A percentile compares a stretch with the other conserved stretches of the same genome.
Conservation (phyloP, 257 asterid genomes). For the Ilex asprella region DNA sequence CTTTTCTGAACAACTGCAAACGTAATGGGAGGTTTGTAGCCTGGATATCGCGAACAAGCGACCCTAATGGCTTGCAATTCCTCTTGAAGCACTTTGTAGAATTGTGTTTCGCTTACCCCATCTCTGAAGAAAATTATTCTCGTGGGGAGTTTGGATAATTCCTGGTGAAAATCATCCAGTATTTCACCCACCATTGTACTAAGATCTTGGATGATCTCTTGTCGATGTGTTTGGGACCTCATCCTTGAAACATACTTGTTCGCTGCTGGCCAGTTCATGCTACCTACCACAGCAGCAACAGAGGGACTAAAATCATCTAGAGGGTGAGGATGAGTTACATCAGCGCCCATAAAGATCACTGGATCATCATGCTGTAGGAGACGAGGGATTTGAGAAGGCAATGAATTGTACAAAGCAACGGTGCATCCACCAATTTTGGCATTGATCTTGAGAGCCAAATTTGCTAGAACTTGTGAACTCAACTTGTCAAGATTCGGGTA, state of each 20-base stretch:
- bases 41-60: conserved; percentile 55
- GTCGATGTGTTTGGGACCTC: conserved; percentile 86
- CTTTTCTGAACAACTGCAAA: conserved; percentile 84
- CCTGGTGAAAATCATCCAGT: conserved; percentile 54
- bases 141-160: conserved; percentile 48
- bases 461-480: conserved; percentile 76
- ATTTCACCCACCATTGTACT: conserved; percentile 63
- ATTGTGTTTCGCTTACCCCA: conserved; percentile 93
- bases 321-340: conserved; percentile 96
- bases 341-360: conserved; percentile 93
- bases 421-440: conserved; percentile 96
- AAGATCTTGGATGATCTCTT: conserved; percentile 83
- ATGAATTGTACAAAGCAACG: conserved; percentile 63
- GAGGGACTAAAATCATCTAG: conserved; percentile 86
- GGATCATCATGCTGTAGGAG: conserved; percentile 59
- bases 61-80: conserved; percentile 55
- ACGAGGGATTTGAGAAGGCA: conserved; percentile 75
- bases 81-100: conserved; percentile 53
- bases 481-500: conserved; percentile 56
- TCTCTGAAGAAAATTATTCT: conserved; percentile 87
- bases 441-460: conserved; percentile 88
- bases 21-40: conserved; percentile 76
- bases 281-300: conserved; percentile 91
- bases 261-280: conserved; percentile 89
- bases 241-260: conserved; percentile 79